Evolutionary conservation across 345 rosid genomes (phyloP), one percentile per base, ranked within the genome.

Genomic region (Rubroshorea leprosula): DNA sequence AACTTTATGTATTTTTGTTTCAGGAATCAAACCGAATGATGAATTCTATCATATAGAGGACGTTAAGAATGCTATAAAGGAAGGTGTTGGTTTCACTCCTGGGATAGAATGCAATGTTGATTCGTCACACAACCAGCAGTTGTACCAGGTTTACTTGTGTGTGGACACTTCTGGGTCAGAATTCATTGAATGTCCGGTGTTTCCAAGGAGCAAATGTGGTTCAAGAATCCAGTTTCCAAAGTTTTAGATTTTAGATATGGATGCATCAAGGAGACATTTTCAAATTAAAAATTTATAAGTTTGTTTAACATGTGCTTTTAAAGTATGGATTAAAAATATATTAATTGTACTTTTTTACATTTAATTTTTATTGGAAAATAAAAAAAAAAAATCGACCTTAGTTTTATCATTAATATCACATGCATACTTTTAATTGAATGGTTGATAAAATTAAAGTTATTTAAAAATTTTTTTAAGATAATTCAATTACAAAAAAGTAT

Each of bases 91-190:
- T 6, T 78, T 63, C 54, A 74, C 72, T 5, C 80, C 96, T 0
- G 89, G 80, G 20, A 57, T 90, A 31, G 62, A 75, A 12, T 90
- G 96, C 77, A 90, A 90, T 47, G 47, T 67, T 6, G 94, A 85
- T 69, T 15, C 72, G 0, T 68, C 72, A 0, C 72, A 29, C 2
- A 79, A 85, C 27, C 47, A 62, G 39, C 96, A 87, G 61, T 79
- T 90, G 10, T 72, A 47, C 26, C 69, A 85, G 61, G 65, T 90
- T 38, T 87, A 67, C 45, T 1, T 85, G 58, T 87, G 97, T 26
- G 97, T 80, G 0, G 94, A 87, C 50, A 80, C 75, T 45, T 78
- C 89, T 1, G 97, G 80, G 0, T 62, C 82, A 15, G 80, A 79
- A 13, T 66, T 90, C 58, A 82, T 90, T 5, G 58, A 85, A 27